Conservation (phyloP, 345 rosid species). For the Sisymbrium irio region DNA sequence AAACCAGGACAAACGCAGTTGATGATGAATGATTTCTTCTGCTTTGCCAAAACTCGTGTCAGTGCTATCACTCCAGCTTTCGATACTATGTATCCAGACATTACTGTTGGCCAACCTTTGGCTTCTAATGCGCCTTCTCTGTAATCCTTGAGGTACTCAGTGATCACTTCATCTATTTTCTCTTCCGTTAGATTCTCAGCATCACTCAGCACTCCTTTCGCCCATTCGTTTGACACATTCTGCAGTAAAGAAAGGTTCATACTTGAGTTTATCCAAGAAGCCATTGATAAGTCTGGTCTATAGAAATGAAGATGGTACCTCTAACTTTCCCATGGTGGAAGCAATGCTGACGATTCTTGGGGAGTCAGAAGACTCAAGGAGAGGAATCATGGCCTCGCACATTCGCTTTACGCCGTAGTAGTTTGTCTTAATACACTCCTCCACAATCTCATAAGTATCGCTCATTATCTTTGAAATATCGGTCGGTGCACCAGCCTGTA, state of each 20-base stretch:
- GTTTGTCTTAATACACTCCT: constrained; percentile 44
- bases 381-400: constrained; percentile 46
- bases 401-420: constrained; percentile 51
- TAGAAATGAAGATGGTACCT: constrained; percentile 31
- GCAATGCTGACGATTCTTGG: constrained; percentile 54
- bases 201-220: constrained; percentile 37
- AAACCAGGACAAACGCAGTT: constrained; percentile 55
- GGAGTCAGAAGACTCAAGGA: constrained; percentile 47
- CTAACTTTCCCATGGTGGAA: constrained; percentile 38
- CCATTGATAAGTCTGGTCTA: no score
- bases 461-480: constrained; percentile 34
- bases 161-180: constrained; percentile 43
- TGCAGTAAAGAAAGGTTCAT: not conserved
- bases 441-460: constrained; percentile 37
- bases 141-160: constrained; percentile 40
- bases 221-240: constrained; percentile 42
- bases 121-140: constrained; percentile 36
- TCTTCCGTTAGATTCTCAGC: constrained; percentile 44
- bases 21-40: constrained; percentile 33
- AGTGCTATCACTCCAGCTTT: constrained; percentile 48
- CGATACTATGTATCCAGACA: constrained; percentile 40
- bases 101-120: constrained; percentile 43
- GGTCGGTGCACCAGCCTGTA: constrained; percentile 25
- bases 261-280: no score
- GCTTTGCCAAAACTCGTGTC: constrained; percentile 48